Base-by-base conservation (phyloP, 495 filamentous ascomycete species). In the Terfezia claveryi region DNA sequence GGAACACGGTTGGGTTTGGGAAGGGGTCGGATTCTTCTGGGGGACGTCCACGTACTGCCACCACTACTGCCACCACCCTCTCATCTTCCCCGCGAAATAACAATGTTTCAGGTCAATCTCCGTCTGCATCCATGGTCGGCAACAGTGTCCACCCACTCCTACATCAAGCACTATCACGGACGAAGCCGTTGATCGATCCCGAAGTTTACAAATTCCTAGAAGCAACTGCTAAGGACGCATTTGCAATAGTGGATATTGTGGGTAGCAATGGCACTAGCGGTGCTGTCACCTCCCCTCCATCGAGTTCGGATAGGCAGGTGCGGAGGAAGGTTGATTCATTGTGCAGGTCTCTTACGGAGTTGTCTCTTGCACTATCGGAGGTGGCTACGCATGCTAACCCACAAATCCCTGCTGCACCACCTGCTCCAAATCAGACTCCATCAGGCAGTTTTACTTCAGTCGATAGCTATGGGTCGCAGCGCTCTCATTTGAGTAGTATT, bases 281-380 rank as follows among this genome's bases (percentile, higher is more conserved):
- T 10, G 76, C 79, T 46, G 8, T 23, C 27, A 12, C 50, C 7
- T 75, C 80, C 32, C 76, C 76, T 38, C 74, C 72, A 54, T 76
- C 75, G 32, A 68, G 80, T n/a, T 75, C 81, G 10, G 86, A 96
- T 61, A 75, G 89, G 51, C 82, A 87, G 59, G 74, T 94, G 36
- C 78, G 85, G 41, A 77, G 89, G 55, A 96, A 94, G 65, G 85
- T 84, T 36, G 91, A 96, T 64, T 88, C 81, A 62, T 76, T 96
- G 66, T 96, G 92, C 68, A 78, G 91, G 51, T 88, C 83, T 60
- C 68, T 98, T 55, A 96, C 91, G 2, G 91, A 98, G 62, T 73
- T 98, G 23, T 94, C 85, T 63, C 75, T 98, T 41, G 85, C 86
- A 14, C 70, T 98, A 49, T 82, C 82, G 52, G 82, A 86, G 55